Evolutionary conservation across 805 yeast genomes (phyloP), one percentile per base, ranked within the genome.

Genomic region (Yamadazyma insecticola): DNA sequence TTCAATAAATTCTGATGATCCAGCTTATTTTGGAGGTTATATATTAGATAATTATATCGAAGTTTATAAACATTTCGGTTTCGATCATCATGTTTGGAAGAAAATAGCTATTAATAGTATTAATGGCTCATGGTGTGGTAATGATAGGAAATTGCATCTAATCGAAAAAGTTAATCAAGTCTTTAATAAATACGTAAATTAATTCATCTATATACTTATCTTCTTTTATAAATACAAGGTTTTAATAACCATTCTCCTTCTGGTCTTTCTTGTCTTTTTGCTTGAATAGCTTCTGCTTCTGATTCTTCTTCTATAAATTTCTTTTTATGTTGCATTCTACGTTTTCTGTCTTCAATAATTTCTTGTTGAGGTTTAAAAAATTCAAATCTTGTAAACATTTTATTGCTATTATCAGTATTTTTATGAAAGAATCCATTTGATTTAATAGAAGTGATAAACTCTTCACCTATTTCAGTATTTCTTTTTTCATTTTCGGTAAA

Each of bases 301-400:
- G 72, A 61, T 33, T 81, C 87, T 19, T 68, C 70, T 47, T 86
- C 95, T 28, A 84, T 71, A 42, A 87, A 86, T 50, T 74, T 76
- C 47, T 70, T 70, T 49, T 67, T 76, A 53, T 79, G 67, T 47
- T 76, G 80, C 41, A 78, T 57, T 48, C 76, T 78, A 23, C 76
- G 78, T 32, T 61, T 68, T 47, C 79, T 66, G 47, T 78, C 84
- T 30, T 74, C 73, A 31, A 83, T 52, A 35, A 82, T 74, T 32
- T 80, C 83, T 27, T 69, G 67, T 10, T 87, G 70, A 1, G 96
- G 95, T 61, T 87, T 88, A 66, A 83, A 85, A 51, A 92, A 90
- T 56, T 90, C 97, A 55, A 92, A 92, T 56, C 94, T 70, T 11
- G 95, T 82, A 54, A 92, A 92, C 97, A 90, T 90, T 54, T 84